A percentile compares a stretch with the other conserved stretches of the same genome.
Evolutionary conservation across 805 yeast genomes (phyloP).

Genomic region (Yarrowia deformans): DNA sequence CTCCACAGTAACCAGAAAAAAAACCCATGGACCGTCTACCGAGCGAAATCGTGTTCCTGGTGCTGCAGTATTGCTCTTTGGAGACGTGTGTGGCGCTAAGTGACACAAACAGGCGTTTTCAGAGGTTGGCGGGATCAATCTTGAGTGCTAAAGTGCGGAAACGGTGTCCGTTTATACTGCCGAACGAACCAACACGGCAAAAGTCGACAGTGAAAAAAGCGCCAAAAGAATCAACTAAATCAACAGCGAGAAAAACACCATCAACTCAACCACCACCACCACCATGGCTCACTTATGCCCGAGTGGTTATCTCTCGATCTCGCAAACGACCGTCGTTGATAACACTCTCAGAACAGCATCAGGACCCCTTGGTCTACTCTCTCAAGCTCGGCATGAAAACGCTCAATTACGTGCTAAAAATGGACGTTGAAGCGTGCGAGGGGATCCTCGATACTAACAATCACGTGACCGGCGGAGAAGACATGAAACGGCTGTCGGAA

Average conservation of each 20-base stretch:
- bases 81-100: neutral
- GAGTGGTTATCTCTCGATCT: neutral
- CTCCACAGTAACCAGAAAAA: neutral
- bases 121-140: neutral
- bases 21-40: neutral
- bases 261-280: no score
- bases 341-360: neutral
- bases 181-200: no score
- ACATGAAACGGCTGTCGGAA: neutral
- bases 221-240: no score
- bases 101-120: neutral
- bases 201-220: no score
- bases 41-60: neutral
- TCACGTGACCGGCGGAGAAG: neutral
- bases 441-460: neutral
- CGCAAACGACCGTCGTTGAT: neutral
- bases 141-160: neutral
- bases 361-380: neutral
- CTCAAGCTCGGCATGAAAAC: conserved; percentile 17
- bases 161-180: neutral
- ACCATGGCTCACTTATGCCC: neutral
- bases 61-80: neutral
- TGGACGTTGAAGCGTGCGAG: neutral
- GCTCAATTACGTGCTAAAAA: neutral
- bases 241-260: no score